These are phyloP conservation scores for Tranzscheliella williamsii DNA, from an alignment of 1,284 basidiomycete species.

Conservation along the genomic window DNA sequence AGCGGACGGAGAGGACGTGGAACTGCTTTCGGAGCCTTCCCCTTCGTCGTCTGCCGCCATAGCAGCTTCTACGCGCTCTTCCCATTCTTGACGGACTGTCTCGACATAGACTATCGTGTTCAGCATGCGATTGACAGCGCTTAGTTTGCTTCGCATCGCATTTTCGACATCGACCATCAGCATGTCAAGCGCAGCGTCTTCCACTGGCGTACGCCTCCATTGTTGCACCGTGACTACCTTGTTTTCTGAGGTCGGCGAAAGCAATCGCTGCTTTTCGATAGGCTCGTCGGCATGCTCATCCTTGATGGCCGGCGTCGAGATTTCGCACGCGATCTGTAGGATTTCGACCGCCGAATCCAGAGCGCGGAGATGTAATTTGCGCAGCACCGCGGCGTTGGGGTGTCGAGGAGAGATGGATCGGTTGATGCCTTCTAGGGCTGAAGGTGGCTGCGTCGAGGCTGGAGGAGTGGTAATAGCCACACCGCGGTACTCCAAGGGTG, in stretches of 20 bases:
- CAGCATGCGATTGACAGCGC: constrained; percentile 92
- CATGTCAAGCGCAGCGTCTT: constrained; percentile 80
- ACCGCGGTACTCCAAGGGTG: constrained; percentile 78
- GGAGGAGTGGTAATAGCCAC: constrained; percentile 66
- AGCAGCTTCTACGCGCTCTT: constrained; percentile 75
- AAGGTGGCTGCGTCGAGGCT: constrained; percentile 57
- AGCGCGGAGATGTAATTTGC: constrained; percentile 66
- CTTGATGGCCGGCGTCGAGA: constrained; percentile 84
- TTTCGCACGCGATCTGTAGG: constrained; percentile 75
- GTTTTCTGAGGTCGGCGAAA: constrained; percentile 66
- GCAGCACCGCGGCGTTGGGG: constrained; percentile 36
- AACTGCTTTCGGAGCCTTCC: constrained; percentile 20
- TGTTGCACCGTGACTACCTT: constrained; percentile 47
- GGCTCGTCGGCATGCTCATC: constrained; percentile 77
- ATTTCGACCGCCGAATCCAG: constrained; percentile 85
- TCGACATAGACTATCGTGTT: constrained; percentile 97
- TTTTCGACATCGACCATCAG: constrained; percentile 84
- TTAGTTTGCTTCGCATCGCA: constrained; percentile 88
- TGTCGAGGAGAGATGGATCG: constrained; percentile 46
- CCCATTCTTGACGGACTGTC: constrained; percentile 96
- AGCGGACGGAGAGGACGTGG: constrained; percentile 15
- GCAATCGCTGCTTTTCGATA: constrained; percentile 85
- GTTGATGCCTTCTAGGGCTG: constrained; percentile 53
- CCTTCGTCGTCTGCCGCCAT: constrained; percentile 65
- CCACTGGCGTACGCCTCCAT: constrained; percentile 37